These are phyloP conservation scores for Yamadazyma sp. DNA, from an alignment of 1,139 yeast genomes.

Conservation along the genomic window DNA sequence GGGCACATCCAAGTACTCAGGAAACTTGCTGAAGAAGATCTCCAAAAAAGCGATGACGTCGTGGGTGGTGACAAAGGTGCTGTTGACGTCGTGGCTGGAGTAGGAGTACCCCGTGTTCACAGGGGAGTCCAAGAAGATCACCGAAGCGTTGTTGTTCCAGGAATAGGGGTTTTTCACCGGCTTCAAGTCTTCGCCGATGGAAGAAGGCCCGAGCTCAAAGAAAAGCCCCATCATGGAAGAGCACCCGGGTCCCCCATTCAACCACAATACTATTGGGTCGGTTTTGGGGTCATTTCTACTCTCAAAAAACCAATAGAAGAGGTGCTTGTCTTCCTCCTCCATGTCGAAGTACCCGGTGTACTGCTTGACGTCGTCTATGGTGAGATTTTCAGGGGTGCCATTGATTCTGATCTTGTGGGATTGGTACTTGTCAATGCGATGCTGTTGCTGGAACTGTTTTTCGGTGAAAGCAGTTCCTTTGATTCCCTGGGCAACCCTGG, in stretches of 20 bases:
- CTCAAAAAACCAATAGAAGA: slow-evolving; percentile 82
- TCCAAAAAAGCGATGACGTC: slow-evolving; percentile 73
- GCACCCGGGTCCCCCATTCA: slow-evolving; percentile 97
- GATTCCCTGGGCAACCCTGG: slow-evolving; percentile 2
- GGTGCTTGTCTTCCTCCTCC: slow-evolving; percentile 55
- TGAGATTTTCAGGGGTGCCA: slow-evolving; percentile 13
- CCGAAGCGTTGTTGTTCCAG: slow-evolving; percentile 79
- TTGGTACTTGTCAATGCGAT: background rate
- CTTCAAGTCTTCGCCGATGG: slow-evolving; percentile 49
- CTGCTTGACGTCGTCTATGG: slow-evolving; percentile 53
- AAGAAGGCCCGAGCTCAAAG: slow-evolving; percentile 87
- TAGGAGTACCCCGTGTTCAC: slow-evolving; percentile 88
- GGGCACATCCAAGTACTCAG: slow-evolving; percentile 64
- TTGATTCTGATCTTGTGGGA: slow-evolving; percentile 5
- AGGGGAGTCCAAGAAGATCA: slow-evolving; percentile 91
- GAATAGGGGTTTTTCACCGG: slow-evolving; percentile 66
- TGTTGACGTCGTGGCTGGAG: slow-evolving; percentile 35
- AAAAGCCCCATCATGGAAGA: slow-evolving; percentile 89
- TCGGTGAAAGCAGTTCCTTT: slow-evolving; percentile 2
- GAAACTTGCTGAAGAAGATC: slow-evolving; percentile 68
- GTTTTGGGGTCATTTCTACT: slow-evolving; percentile 78
- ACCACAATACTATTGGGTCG: slow-evolving; percentile 84
- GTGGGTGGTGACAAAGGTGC: slow-evolving; percentile 48
- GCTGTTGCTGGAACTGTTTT: background rate
- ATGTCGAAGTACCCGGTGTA: slow-evolving; percentile 61